Conservation (phyloP, 169 alveolate genomes). For the Cryptosporidium ubiquitum region DNA sequence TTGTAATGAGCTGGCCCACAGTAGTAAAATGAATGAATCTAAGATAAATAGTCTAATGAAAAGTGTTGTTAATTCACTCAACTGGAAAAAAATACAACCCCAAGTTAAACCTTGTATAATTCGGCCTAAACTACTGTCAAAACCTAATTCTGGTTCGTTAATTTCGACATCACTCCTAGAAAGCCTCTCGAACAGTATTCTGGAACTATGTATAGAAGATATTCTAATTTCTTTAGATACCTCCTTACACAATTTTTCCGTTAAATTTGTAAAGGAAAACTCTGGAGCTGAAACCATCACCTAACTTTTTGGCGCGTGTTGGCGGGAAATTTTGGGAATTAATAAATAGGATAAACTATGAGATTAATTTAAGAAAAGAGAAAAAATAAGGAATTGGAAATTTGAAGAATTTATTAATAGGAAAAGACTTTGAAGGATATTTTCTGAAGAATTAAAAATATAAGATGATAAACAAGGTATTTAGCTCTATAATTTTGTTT, state of each 20-base stretch:
- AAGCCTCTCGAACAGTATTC: background rate
- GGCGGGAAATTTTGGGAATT: conserved; percentile 29
- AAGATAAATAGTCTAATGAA: background rate
- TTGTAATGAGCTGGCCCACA: background rate
- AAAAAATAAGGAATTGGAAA: background rate
- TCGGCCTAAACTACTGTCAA: background rate
- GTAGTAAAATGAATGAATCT: background rate
- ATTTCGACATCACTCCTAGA: background rate
- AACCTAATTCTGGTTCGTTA: background rate
- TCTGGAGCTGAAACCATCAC: background rate
- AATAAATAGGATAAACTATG: background rate
- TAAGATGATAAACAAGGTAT: background rate
- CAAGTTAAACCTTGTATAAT: background rate
- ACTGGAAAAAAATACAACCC: background rate
- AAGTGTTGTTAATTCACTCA: background rate
- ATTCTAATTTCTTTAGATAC: conserved; percentile 5
- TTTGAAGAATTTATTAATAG: background rate
- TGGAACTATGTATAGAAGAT: conserved; percentile 33
- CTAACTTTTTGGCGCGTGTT: background rate
- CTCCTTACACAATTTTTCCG: background rate
- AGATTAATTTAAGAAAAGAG: background rate
- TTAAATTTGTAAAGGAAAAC: background rate
- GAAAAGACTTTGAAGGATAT: background rate
- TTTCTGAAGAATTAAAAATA: background rate
- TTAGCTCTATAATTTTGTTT: background rate